phyloP scores from a whole-genome alignment of 2,329 filamentous ascomycete genomes.

The Dactylella cylindrospora region DNA sequence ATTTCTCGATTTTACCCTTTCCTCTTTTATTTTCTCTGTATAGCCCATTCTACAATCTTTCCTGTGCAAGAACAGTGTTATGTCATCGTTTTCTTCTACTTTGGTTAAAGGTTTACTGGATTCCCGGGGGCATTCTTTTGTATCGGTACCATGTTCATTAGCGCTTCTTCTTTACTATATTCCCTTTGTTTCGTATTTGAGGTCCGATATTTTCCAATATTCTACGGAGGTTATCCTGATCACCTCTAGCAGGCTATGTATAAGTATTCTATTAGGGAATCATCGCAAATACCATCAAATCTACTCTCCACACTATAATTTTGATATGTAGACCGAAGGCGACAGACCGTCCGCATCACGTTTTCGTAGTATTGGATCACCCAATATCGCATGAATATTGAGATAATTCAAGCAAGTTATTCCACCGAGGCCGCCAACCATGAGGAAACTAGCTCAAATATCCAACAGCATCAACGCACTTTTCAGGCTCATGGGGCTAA shows the following conservation, averaged over 20 bases:
- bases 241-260: background rate
- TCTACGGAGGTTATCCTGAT: too few relatives aligned
- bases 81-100: background rate
- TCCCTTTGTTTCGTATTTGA: background rate
- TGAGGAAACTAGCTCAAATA: background rate
- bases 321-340: too few relatives aligned
- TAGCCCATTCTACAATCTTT: background rate
- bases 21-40: conserved; percentile 1
- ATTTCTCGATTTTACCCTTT: background rate
- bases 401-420: too few relatives aligned
- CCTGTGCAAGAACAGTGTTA: background rate
- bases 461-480: background rate
- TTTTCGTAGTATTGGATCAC: too few relatives aligned
- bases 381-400: too few relatives aligned
- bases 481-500: background rate
- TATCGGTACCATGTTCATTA: background rate
- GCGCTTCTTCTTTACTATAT: background rate
- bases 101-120: background rate
- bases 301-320: too few relatives aligned
- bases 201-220: background rate
- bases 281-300: conserved; percentile 4
- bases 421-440: too few relatives aligned
- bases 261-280: background rate
- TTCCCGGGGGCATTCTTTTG: background rate
- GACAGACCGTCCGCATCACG: too few relatives aligned